Base-by-base conservation (phyloP, 2,329 filamentous ascomycete species). In the Mariannaea sp. region DNA sequence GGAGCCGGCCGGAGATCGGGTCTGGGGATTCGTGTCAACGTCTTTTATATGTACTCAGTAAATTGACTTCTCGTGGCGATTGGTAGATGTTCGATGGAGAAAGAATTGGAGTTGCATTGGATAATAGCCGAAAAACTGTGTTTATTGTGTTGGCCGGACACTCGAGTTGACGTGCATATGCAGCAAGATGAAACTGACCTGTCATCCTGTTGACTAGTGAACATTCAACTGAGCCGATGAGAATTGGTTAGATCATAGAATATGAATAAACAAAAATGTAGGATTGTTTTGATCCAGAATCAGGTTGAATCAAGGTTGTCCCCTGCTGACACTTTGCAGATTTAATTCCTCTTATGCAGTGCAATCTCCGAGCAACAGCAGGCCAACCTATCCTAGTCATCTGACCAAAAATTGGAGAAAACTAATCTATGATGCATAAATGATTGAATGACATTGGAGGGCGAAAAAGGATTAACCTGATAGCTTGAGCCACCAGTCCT, bases 1-100 rank as follows among this genome's bases (percentile, higher is more conserved):
- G 35, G 35, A 39, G 35, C 35, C 35, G 35, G 35, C 35, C 35
- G 35, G 35, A 10, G 17, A 39, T 39, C 35, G 35, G 33, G 33
- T 19, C 35, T 19, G 35, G n/a, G 35, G 8, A 19, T 4, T 38
- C 33, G 22, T 22, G 16, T 38, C 17, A 38, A 20, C 35, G 3
- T 20, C 10, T 22, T 9, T 12, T 7, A 39, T 39, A 39, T 17
- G 35, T 19, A n/a, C 14, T 17, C 6, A 5, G 13, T 10, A 5
- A 10, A 8, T 12, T 30, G 29, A 4, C 29, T 30, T 30, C 29
- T 30, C 29, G 7, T 30, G 8, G 13, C 4, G 29, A 5, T 30
- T 8, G 29, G 13, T 12, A 30, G 29, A 30, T 30, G 7, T 30
- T 10, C n/a, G n/a, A n/a, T n/a, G n/a, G n/a, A n/a, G n/a, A n/a